Conservation (phyloP, 2,329 filamentous ascomycete genomes). For the Allantophomopsis cytisporea region DNA sequence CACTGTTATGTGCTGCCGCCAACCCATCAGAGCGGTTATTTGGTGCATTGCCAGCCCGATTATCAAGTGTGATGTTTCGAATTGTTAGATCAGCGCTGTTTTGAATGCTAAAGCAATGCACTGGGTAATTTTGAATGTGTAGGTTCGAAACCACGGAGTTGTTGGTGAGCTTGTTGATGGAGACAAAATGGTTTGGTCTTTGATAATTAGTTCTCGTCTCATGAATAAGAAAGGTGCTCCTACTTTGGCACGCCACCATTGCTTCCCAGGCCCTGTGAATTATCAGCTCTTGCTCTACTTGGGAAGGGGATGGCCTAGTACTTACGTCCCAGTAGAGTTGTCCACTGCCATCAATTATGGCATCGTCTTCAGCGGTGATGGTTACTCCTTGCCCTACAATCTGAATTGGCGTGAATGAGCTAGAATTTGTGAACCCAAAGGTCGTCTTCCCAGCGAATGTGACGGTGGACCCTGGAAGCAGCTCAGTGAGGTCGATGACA, state of each 20-base stretch:
- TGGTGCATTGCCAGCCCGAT: constrained; percentile 34
- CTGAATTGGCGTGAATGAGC: constrained; percentile 17
- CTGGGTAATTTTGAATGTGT: constrained; percentile 37
- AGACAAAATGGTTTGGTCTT: constrained; percentile 45
- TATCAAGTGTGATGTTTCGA: constrained; percentile 38
- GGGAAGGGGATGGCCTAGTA: too few species aligned
- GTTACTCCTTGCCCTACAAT: constrained; percentile 43
- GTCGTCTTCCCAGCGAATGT: constrained; percentile 48
- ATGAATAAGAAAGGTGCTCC: background rate
- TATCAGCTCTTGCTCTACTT: too few species aligned
- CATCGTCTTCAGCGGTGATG: constrained; percentile 35
- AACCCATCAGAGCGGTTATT: constrained; percentile 13
- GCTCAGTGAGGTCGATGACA: constrained; percentile 40
- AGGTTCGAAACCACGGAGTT: constrained; percentile 32
- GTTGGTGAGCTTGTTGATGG: constrained; percentile 33
- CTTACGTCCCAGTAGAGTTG: constrained; percentile 41
- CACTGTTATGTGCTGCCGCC: constrained; percentile 31
- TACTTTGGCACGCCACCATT: constrained; percentile 33
- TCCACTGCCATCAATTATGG: constrained; percentile 42
- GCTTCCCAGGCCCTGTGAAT: constrained; percentile 28
- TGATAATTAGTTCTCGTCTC: constrained; percentile 15
- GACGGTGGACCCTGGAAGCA: constrained; percentile 35
- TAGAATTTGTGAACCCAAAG: constrained; percentile 14
- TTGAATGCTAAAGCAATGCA: constrained; percentile 34
- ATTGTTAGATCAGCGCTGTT: constrained; percentile 27